These are phyloP conservation scores for Plectosphaerella cucumerina DNA, from an alignment of 2,329 filamentous ascomycete genomes.

Conservation along the genomic window DNA sequence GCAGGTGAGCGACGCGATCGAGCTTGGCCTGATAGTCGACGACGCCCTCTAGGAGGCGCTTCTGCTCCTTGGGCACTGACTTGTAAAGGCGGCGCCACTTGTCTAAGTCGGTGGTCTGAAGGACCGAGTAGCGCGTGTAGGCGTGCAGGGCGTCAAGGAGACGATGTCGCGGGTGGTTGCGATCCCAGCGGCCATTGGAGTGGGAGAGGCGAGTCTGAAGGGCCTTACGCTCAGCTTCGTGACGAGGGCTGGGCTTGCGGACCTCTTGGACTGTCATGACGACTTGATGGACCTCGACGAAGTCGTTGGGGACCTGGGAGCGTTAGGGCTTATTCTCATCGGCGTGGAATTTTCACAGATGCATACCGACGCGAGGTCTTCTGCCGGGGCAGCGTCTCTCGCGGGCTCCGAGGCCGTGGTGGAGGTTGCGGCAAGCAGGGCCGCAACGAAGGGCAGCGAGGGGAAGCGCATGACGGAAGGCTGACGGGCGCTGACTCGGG, in stretches of 20 bases:
- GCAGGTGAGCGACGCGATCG: slow-evolving; percentile 33
- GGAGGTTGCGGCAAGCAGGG: background rate
- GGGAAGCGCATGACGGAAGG: slow-evolving; percentile 19
- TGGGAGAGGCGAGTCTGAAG: slow-evolving; percentile 23
- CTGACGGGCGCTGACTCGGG: background rate
- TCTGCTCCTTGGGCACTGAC: slow-evolving; percentile 28
- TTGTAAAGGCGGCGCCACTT: slow-evolving; percentile 30
- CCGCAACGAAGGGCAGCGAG: background rate
- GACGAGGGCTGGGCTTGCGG: slow-evolving; percentile 17
- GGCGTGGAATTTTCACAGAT: background rate
- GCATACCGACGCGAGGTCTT: slow-evolving; percentile 5
- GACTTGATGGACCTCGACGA: slow-evolving; percentile 20
- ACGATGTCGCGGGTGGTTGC: slow-evolving; percentile 31
- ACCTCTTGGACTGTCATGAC: slow-evolving; percentile 21
- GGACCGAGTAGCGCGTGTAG: slow-evolving; percentile 27
- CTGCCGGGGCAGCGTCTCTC: accelerated
- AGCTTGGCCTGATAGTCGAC: slow-evolving; percentile 55
- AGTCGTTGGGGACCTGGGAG: slow-evolving; percentile 2
- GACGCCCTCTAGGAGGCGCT: slow-evolving; percentile 48
- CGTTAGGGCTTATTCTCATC: background rate
- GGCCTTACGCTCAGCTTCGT: slow-evolving; percentile 23
- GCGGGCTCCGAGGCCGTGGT: background rate
- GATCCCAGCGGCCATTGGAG: slow-evolving; percentile 24
- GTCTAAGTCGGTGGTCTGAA: slow-evolving; percentile 30
- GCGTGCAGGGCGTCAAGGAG: slow-evolving; percentile 34